Conservation (phyloP, 2,329 filamentous ascomycete genomes). For the Mycosphaerella arachidis region DNA sequence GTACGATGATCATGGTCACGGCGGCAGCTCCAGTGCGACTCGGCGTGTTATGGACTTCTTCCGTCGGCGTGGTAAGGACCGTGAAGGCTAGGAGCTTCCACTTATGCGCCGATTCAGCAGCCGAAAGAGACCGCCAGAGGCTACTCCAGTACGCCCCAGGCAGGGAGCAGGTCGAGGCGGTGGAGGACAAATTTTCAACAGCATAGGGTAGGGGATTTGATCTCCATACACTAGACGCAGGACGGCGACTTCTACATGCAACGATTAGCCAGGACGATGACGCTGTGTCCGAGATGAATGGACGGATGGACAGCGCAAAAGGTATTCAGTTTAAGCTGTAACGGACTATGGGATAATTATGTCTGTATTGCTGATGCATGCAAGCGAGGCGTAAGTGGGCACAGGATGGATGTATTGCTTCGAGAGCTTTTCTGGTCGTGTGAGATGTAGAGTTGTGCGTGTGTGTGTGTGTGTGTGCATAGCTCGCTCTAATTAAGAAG, state of each 20-base stretch:
- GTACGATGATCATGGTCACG: conserved; percentile 76
- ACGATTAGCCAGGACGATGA: neutral
- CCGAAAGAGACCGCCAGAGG: conserved; percentile 3
- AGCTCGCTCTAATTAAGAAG: neutral
- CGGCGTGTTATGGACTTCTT: conserved; percentile 99
- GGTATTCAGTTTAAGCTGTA: conserved; percentile 1
- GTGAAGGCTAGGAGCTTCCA: conserved; percentile 19
- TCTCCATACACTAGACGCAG: conserved; percentile 4
- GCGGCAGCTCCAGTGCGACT: conserved; percentile 79
- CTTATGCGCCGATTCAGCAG: conserved; percentile 13
- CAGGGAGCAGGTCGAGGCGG: neutral
- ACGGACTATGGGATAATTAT: conserved; percentile 4
- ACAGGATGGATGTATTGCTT: neutral
- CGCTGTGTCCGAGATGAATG: neutral
- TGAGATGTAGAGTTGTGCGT: neutral
- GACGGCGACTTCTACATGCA: neutral
- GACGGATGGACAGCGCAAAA: neutral
- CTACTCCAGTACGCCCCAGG: neutral
- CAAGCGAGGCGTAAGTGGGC: conserved; percentile 4
- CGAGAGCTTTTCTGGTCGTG: neutral
- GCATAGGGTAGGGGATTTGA: neutral
- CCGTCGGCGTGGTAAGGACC: conserved; percentile 70
- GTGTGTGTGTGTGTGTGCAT: neutral
- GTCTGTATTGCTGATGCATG: conserved; percentile 1
- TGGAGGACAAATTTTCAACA: neutral